Conservation (phyloP, 1,284 basidiomycete species). For the Waitea zeae region DNA sequence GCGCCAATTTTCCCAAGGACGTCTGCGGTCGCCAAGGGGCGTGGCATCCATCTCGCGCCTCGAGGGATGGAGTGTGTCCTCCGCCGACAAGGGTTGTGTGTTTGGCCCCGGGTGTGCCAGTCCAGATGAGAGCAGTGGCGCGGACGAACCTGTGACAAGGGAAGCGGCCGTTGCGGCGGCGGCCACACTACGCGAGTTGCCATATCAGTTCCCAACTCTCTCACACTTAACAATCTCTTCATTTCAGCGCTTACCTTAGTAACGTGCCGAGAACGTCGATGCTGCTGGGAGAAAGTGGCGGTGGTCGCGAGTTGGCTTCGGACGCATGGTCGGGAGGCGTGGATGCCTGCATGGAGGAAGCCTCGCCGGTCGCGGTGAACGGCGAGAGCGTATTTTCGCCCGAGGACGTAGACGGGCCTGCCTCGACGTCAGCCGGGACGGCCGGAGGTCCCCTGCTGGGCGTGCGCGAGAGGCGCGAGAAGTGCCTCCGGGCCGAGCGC, state of each 20-base stretch:
- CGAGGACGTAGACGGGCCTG: no score
- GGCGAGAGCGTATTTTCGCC: not conserved
- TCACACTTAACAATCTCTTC: not conserved
- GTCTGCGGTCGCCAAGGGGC: not conserved
- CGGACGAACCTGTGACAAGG: constrained; percentile 41
- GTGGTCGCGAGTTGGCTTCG: constrained; percentile 7
- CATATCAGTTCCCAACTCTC: no score
- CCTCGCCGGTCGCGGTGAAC: constrained; percentile 8
- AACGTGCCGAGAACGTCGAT: constrained; percentile 67
- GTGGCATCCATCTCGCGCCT: not conserved
- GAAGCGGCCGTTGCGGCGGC: constrained; percentile 70
- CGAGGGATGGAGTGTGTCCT: not conserved
- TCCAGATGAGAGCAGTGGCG: constrained; percentile 37
- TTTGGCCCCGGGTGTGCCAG: constrained; percentile 4
- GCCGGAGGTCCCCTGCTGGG: not conserved
- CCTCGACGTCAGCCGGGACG: not conserved
- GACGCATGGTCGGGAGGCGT: constrained; percentile 10
- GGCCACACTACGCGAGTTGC: constrained; percentile 38
- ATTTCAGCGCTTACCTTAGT: constrained; percentile 32
- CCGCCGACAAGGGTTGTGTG: not conserved
- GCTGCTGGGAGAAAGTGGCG: constrained; percentile 44
- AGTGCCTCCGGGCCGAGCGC: constrained; percentile 6
- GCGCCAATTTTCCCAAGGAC: not conserved
- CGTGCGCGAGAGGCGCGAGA: not conserved
- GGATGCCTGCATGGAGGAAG: constrained; percentile 7